Evolutionary conservation across 2,329 filamentous ascomycete species (phyloP), one percentile per base, ranked within the genome.

Genomic region (Lomentospora prolificans): DNA sequence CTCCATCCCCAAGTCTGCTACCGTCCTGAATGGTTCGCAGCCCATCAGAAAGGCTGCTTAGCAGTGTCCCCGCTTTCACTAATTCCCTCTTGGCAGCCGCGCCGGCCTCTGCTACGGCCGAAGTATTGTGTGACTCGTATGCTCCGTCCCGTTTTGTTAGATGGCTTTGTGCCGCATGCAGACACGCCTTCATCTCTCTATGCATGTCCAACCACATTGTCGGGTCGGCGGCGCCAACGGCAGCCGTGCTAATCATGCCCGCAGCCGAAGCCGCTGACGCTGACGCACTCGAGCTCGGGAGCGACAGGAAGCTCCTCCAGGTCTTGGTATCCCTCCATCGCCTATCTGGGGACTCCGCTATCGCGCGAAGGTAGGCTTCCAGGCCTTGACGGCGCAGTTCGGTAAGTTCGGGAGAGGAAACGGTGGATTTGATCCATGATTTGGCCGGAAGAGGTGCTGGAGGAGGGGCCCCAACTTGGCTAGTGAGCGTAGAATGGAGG

Each of bases 201-300:
- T 90, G 84, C 56, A 89, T 75, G 64, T 92, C 88, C 25, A 92
- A 70, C 89, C 89, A 94, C 1, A 85, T 83, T 3, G 79, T 78
- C 1, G 84, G 83, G 64, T 86, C 83, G 12, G 75, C 73, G 2
- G 79, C 75, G 22, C 67, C 69, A 10, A 64, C 63, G 4, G 67
- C 64, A 22, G 70, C 67, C 41, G 66, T 75, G 44, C 69, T 67
- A 25, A 72, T 67, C 60, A 72, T 70, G 2, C 72, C 74, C 2
- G 71, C 69, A 0, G 78, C 73, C 51, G 75, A 77, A 2, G 73
- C 69, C 3, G 75, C 70, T 41, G 76, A 78, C 60, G 73, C 78
- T 39, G 69, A 67, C 3, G 74, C 70, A 65, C 76, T 79, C 4
- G 67, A 71, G 59, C 71, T 73, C 1, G 85, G 86, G 5, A 94